Evolutionary conservation across 202 grass and related monocot species (phyloP), one percentile per base, ranked within the genome.

Genomic region (Eragrostis tef): DNA sequence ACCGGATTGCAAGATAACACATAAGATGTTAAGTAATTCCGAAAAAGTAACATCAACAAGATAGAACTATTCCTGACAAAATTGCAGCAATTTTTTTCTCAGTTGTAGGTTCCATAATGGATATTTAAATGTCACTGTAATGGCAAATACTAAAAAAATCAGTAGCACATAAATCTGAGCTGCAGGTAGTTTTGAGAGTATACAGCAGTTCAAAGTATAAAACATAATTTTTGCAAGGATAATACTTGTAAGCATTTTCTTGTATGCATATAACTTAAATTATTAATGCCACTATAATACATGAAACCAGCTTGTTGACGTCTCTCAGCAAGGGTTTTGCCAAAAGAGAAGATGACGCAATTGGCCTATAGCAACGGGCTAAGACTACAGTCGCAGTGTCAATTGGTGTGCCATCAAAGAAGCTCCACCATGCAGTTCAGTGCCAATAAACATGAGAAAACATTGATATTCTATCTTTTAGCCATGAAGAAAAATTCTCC

Each of bases 41-140:
- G 6, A 10, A 75, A 80, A 69, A 75, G 34, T 22, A 81, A 78
- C 34, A 62, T 52, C 47, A 19, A 31, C 71, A 52, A 81, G 82
- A 74, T 73, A 47, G 42, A 85, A 65, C 29, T 60, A 51, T 54
- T 42, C 15, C 49, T 58, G 16, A 36, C 56, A 75, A 70, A 14
- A 70, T 48, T 39, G 44, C 42, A 71, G 11, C 53, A 57, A 0
- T 27, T 22, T 73, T 71, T 17, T 41, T 49, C 17, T 12, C 34
- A 39, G 5, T 2, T 39, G 34, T 39, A 39, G 34, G 2, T 29
- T 62, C 24, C 58, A 13, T 49, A 21, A 0, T 73, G 67, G 39
- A 22, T 34, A 73, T 73, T 58, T 58, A 73, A 74, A 15, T 44
- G 17, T 20, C 1, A 60, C 9, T 25, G 2, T 58, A 39, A 59